Base-by-base conservation (phyloP, 768 basidiomycete genomes). In the Collybia sp. region DNA sequence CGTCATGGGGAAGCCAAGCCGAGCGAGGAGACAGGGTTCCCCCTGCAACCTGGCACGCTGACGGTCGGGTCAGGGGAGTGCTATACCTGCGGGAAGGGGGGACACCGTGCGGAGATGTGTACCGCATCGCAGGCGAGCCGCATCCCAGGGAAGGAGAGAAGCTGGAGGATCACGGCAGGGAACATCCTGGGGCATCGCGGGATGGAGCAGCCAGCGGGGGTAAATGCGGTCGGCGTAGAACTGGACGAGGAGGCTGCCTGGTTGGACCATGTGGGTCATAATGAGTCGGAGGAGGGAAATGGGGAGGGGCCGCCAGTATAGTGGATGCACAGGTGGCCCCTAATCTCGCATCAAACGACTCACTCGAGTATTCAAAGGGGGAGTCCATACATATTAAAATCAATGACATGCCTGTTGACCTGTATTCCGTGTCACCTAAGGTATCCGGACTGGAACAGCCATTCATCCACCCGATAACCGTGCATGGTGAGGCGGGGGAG, bases 241-340 rank as follows among this genome's bases (percentile, higher is more conserved):
- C 25, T 4, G 25, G 25, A 25, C 4, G 25, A 25, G 4, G 25
- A 25, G 25, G 8, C 25, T 4, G 25, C 25, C 4, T 25, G 25
- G 25, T 4, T 25, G 25, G 25, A 25, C 8, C 8, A 25, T 25
- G 25, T 25, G 3, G 25, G 25, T 4, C 25, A 3, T 3, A 8
- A 8, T 25, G 25, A 25, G 3, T 25, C 25, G 25, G 25, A 25
- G 25, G 25, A 56, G 52, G 58, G 56, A 52, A 58, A 57, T 25
- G 56, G 16, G 37, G 48, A 50, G 39, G 62, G 59, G 57, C 46
- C 46, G 50, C 52, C 53, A 40, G 43, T 41, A 9, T 62, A 58
- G 43, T 46, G 42, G 37, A 40, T 40, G 25, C 44, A 40, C 41
- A 34, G 54, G 45, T 39, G 45, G 42, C 51, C 58, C 52, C 12